phyloP scores from a whole-genome alignment of 768 basidiomycete genomes.

The Xanthoconium purpureum region DNA sequence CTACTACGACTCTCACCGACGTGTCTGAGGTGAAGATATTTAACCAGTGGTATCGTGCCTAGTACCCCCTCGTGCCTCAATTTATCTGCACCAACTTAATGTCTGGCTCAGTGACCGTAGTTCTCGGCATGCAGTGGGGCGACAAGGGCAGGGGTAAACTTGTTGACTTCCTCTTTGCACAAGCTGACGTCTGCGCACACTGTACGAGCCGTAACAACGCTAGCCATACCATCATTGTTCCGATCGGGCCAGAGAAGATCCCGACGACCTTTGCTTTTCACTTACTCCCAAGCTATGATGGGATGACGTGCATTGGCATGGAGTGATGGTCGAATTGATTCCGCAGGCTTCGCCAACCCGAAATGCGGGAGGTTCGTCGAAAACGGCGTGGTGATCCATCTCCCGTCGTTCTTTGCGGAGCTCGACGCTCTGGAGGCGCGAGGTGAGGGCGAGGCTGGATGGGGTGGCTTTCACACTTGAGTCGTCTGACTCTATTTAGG shows the following conservation, averaged over 20 bases:
- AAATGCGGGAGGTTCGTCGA: slow-evolving; percentile 86
- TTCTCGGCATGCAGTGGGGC: slow-evolving; percentile 89
- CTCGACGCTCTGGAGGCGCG: slow-evolving; percentile 80
- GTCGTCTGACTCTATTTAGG: slow-evolving; percentile 47
- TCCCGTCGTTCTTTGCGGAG: slow-evolving; percentile 94
- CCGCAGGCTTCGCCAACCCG: slow-evolving; percentile 31
- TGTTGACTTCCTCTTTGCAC: slow-evolving; percentile 90
- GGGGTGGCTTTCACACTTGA: not conserved
- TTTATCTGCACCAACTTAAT: slow-evolving; percentile 4
- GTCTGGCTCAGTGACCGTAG: slow-evolving; percentile 52
- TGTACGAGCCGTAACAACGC: slow-evolving; percentile 99
- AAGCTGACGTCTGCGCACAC: slow-evolving; percentile 88
- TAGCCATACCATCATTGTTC: slow-evolving; percentile 94
- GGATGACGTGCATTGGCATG: not conserved
- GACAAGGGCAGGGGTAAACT: slow-evolving; percentile 96
- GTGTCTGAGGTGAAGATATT: not conserved
- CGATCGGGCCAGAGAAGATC: slow-evolving; percentile 60
- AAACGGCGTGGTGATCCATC: slow-evolving; percentile 91
- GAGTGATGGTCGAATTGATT: not conserved
- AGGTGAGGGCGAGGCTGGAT: slow-evolving; percentile 47
- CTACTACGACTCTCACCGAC: too few relatives aligned
- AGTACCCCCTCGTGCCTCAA: slow-evolving; percentile 12
- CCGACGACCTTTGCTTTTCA: slow-evolving; percentile 94
- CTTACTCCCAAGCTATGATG: slow-evolving; percentile 65
- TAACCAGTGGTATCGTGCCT: slow-evolving; percentile 14